Evolutionary conservation across 306 rosid species (phyloP), one percentile per base, ranked within the genome.

Genomic region (Rubus parviflorus): DNA sequence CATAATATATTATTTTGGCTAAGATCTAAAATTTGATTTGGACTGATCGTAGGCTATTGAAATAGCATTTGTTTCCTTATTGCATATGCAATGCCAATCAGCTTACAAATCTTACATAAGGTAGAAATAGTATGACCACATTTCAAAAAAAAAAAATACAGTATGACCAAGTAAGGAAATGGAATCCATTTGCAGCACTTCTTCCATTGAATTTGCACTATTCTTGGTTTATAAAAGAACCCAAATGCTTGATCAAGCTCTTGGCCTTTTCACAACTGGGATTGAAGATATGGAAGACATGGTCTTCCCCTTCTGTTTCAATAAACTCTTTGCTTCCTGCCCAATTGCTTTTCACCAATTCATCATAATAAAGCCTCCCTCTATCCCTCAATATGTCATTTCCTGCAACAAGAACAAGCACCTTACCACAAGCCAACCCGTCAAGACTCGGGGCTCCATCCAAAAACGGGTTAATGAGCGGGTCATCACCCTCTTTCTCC

Each of bases 351-450:
- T 78, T 83, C 42, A 64, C 83, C 80, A 92, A 46, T 2, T 46
- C 86, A 2, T 82, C 92, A 37, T 89, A 85, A 46, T 94, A 94
- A 72, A 90, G 89, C 81, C 67, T 84, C 42, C 98, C 98, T 48
- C 98, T 86, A 5, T 92, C 97, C 80, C 46, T 88, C 84, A 92
- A 20, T 68, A 94, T 89, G 25, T 92, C 98, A 3, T 80, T 85
- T 85, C 81, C 97, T 0, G 97, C 89, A 16, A 92, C 86, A 16
- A 60, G 47, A 22, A 94, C 90, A 61, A 90, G 52, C 64, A 89
- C 82, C 65, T 73, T 90, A 4, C 53, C 54, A 42, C 92, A 89
- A 14, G 65, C 83, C 70, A 94, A 30, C 4, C 83, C 82, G 46
- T 76, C 89, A 13, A 94, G 10, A n/a, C 75, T 14, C 13, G 90